Percentiles rank a stretch among this genome's conserved stretches.
phyloP scores from a whole-genome alignment of 2,329 filamentous ascomycete species.

The Sporothrix schenckii region DNA sequence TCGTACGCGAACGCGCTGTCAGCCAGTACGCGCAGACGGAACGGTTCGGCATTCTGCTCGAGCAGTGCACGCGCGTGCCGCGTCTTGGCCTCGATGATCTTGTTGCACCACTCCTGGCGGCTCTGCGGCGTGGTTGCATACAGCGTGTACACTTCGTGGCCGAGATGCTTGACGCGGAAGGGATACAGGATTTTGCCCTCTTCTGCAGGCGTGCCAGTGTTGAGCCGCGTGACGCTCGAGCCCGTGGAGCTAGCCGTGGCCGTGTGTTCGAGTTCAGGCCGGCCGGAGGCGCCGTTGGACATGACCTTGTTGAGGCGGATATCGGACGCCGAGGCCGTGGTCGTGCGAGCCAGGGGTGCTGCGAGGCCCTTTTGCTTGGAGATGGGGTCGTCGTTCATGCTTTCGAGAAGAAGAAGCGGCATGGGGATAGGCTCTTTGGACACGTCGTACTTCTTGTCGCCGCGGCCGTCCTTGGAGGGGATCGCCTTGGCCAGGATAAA shows the following conservation, averaged over 20 bases:
- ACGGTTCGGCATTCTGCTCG: constrained; percentile 93
- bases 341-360: constrained; percentile 60
- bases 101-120: constrained; percentile 86
- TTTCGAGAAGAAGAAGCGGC: constrained; percentile 91
- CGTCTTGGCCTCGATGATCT: constrained; percentile 93
- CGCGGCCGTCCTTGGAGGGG: constrained; percentile 68
- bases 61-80: constrained; percentile 85
- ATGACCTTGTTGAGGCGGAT: constrained; percentile 60
- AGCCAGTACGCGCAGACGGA: constrained; percentile 86
- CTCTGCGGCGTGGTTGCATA: constrained; percentile 78
- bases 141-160: constrained; percentile 88
- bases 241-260: constrained; percentile 68
- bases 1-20: constrained; percentile 90
- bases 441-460: constrained; percentile 88
- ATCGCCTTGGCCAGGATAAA: constrained; percentile 86
- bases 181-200: constrained; percentile 88
- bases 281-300: constrained; percentile 49
- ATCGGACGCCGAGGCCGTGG: constrained; percentile 60
- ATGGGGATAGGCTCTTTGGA: constrained; percentile 95
- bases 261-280: constrained; percentile 66
- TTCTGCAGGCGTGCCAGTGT: constrained; percentile 54
- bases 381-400: constrained; percentile 86
- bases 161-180: constrained; percentile 93
- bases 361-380: constrained; percentile 79
- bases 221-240: constrained; percentile 53